Evolutionary conservation across 345 rosid genomes (phyloP).

Genomic region (Combretum micranthum): DNA sequence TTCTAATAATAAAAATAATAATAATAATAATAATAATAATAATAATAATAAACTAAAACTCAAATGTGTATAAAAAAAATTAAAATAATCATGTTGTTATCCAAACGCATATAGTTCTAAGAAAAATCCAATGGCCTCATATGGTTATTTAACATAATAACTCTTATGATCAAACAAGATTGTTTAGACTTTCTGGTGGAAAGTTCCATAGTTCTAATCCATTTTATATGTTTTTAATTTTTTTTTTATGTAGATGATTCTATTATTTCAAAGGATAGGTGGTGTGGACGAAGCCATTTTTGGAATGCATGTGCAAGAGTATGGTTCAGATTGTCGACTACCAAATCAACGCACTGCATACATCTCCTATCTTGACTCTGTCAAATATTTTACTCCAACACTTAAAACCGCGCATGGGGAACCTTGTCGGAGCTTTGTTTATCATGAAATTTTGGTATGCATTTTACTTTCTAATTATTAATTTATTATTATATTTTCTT

Average conservation of each 20-base stretch:
- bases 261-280: constrained; percentile 93
- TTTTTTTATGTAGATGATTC: constrained; percentile 62
- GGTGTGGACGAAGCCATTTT: constrained; percentile 92
- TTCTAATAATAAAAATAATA: too few relatives aligned
- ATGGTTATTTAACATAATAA: too few relatives aligned
- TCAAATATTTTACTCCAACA: constrained; percentile 89
- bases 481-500: too few relatives aligned
- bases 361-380: constrained; percentile 92
- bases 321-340: constrained; percentile 66
- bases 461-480: too few relatives aligned
- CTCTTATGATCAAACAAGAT: too few relatives aligned
- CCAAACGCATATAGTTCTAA: too few relatives aligned
- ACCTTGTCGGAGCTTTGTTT: constrained; percentile 89
- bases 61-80: too few relatives aligned
- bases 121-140: too few relatives aligned
- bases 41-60: too few relatives aligned
- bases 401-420: constrained; percentile 70
- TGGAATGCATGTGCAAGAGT: constrained; percentile 96
- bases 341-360: constrained; percentile 96
- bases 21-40: too few relatives aligned
- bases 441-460: constrained; percentile 47
- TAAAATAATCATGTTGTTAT: too few relatives aligned
- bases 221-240: background rate
- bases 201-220: background rate
- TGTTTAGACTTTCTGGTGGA: too few relatives aligned